Percentiles rank a stretch among this genome's conserved stretches.
These are phyloP conservation scores for Candida mesenterica DNA, from an alignment of 1,139 yeast genomes.

Conservation along the genomic window DNA sequence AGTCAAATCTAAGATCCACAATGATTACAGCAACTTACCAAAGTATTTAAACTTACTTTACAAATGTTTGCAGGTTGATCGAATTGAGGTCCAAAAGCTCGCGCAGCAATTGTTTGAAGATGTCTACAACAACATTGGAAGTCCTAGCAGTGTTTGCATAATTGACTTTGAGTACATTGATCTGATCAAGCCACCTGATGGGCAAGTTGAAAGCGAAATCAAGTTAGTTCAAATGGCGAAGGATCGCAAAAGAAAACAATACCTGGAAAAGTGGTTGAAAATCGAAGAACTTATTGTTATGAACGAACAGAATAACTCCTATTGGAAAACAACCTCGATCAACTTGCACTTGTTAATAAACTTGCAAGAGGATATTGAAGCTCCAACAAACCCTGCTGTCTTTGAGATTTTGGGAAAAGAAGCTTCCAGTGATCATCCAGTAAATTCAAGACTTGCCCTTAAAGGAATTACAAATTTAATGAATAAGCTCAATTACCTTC, in stretches of 20 bases:
- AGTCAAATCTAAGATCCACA: slow-evolving; percentile 53
- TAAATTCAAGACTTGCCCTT: slow-evolving; percentile 60
- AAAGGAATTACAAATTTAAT: slow-evolving; percentile 61
- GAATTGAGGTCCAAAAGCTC: slow-evolving; percentile 48
- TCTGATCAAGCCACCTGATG: slow-evolving; percentile 63
- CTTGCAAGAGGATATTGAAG: slow-evolving; percentile 56
- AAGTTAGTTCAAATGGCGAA: slow-evolving; percentile 58
- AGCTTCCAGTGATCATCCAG: slow-evolving; percentile 71
- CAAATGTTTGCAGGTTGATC: slow-evolving; percentile 59
- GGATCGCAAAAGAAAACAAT: slow-evolving; percentile 48
- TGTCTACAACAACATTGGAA: slow-evolving; percentile 44
- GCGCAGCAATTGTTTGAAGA: slow-evolving; percentile 54
- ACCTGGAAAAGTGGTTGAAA: slow-evolving; percentile 38
- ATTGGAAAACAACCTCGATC: slow-evolving; percentile 70
- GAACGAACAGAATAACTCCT: slow-evolving; percentile 39
- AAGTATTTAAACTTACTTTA: slow-evolving; percentile 49
- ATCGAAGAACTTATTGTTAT: slow-evolving; percentile 46
- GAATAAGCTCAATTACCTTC: slow-evolving; percentile 51
- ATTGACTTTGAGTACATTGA: slow-evolving; percentile 49
- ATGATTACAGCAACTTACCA: slow-evolving; percentile 55
- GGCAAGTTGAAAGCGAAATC: slow-evolving; percentile 53
- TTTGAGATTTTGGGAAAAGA: slow-evolving; percentile 50
- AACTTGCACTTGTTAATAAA: slow-evolving; percentile 55
- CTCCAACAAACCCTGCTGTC: slow-evolving; percentile 42
- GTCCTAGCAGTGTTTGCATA: slow-evolving; percentile 62